Conservation (phyloP, 768 basidiomycete species). For the Pleurotus tuber-regium region DNA sequence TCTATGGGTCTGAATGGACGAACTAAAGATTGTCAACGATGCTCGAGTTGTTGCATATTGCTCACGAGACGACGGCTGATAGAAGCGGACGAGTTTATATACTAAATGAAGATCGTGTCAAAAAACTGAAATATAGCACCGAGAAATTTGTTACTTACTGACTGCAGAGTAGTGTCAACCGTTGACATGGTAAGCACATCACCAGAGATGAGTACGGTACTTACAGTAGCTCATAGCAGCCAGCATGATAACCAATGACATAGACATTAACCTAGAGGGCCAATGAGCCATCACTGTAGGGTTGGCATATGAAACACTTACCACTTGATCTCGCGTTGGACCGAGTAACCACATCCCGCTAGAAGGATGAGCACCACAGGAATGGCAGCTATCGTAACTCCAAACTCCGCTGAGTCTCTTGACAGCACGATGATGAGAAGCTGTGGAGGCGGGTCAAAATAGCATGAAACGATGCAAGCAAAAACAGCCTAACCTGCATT, state of each 20-base stretch:
- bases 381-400: constrained; percentile 78
- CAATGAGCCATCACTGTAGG: not conserved
- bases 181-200: no score
- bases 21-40: constrained; percentile 81
- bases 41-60: constrained; percentile 73
- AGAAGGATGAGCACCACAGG: constrained; percentile 73
- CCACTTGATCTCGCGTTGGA: constrained; percentile 81
- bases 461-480: not conserved
- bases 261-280: constrained; percentile 59
- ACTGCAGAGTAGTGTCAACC: constrained; percentile 31
- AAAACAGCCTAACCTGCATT: constrained; percentile 58
- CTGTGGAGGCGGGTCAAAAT: constrained; percentile 32
- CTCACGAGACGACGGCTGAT: constrained; percentile 50
- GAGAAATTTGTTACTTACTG: constrained; percentile 27
- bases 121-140: not conserved
- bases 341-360: constrained; percentile 62
- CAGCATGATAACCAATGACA: constrained; percentile 74
- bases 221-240: constrained; percentile 76
- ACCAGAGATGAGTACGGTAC: no score
- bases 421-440: constrained; percentile 77
- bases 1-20: no score
- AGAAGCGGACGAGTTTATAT: constrained; percentile 86
- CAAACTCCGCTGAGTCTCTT: constrained; percentile 69
- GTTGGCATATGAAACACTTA: constrained; percentile 27
- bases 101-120: constrained; percentile 38